These are phyloP conservation scores for Debaryomyces hansenii DNA, from an alignment of 805 yeast species.

Conservation along the genomic window DNA sequence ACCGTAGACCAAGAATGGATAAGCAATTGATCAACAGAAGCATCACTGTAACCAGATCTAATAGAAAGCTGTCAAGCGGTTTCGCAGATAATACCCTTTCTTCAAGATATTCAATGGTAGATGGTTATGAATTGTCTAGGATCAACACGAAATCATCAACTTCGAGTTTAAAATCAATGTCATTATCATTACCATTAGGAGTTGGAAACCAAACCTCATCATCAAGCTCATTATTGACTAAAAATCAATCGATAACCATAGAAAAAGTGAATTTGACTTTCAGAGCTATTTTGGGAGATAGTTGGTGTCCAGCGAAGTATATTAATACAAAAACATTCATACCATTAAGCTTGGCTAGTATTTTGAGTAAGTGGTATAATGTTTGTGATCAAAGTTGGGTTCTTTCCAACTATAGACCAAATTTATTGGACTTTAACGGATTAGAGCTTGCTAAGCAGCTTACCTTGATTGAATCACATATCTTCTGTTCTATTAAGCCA, in stretches of 20 bases:
- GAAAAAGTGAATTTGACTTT: conserved; percentile 54
- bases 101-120: conserved; percentile 49
- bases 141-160: conserved; percentile 49
- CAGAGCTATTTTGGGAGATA: conserved; percentile 50
- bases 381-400: conserved; percentile 60
- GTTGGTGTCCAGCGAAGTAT: conserved; percentile 43
- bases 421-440: conserved; percentile 60
- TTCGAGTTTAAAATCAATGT: conserved; percentile 36
- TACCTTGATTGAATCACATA: conserved; percentile 66
- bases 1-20: conserved; percentile 19
- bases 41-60: conserved; percentile 37
- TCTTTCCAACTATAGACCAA: conserved; percentile 51
- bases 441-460: conserved; percentile 76
- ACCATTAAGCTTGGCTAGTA: conserved; percentile 29
- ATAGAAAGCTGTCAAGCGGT: conserved; percentile 31
- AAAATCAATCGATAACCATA: conserved; percentile 40
- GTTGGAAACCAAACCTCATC: conserved; percentile 44
- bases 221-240: conserved; percentile 37
- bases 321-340: conserved; percentile 29
- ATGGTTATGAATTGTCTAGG: conserved; percentile 56
- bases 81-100: conserved; percentile 22
- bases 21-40: conserved; percentile 55
- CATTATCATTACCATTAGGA: conserved; percentile 44
- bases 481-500: conserved; percentile 62
- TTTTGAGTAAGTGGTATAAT: conserved; percentile 49